Base-by-base conservation (phyloP, 2,329 filamentous ascomycete species). In the Chaetomiaceae sp. region DNA sequence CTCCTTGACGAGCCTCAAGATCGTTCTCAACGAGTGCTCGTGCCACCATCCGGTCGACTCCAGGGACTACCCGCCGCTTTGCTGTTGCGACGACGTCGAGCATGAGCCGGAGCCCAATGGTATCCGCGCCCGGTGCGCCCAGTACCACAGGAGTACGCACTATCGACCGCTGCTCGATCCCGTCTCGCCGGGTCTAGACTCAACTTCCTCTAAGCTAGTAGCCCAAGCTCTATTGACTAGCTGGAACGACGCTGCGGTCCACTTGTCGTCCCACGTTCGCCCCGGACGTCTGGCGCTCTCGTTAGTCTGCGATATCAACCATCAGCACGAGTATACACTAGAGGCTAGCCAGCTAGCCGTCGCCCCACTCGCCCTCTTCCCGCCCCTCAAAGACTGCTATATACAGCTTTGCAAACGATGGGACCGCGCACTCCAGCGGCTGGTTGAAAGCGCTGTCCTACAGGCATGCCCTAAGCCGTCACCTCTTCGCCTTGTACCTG, bases 381-480 rank as follows among this genome's bases (percentile, higher is more conserved):
- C 55, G 13, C 38, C 8, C 11, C 50, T 58, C 13, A 50, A 48
- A 42, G 10, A 51, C 27, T 58, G 53, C 29, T 54, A 57, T 27
- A n/a, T 59, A 27, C 47, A 53, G 38, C 33, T 59, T 16, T 20
- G 41, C 21, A 38, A 42, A 8, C 10, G 21, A 18, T 27, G 21
- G 4, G 18, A 52, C 40, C 14, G 9, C 13, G 27, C 40, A 36
- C 53, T 59, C 32, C 55, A 56, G 21, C 42, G 27, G n/a, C 20
- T 58, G 11, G 57, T 53, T n/a, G 7, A 54, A 38, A 27, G 52
- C 10, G 49, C 51, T 13, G 55, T 56, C 13, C 18, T 54, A n/a
- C 53, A 48, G 18, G 49, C 55, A 18, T 44, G 47, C 32, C 16
- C n/a, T 30, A 18, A 23, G 9, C 14, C 23, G 10, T 32, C 42